Base-by-base conservation (phyloP, 2,329 filamentous ascomycete genomes). In the Lasiodiplodia theobromae region DNA sequence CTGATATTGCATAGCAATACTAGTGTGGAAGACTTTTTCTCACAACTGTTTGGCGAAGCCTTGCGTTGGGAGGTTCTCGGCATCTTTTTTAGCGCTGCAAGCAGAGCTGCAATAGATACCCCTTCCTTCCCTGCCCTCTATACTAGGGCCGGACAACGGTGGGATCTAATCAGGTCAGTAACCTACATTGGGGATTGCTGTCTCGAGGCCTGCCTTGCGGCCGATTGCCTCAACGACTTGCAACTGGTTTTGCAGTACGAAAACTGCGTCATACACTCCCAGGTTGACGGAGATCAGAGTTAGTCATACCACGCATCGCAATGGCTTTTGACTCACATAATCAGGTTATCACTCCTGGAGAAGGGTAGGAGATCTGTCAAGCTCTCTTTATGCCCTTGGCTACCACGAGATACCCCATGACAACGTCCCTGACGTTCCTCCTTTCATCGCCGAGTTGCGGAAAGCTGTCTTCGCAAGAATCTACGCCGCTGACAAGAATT, bases 271-370 rank as follows among this genome's bases (percentile, higher is more conserved):
- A 37, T 60, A 7, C 69, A 69, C 51, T 70, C 68, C 18, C 64
- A 56, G 10, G 38, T 70, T 10, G 56, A 70, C 54, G 69, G 69
- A 2, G 69, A 70, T 34, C 69, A 70, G 28, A 70, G 69, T 70
- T 54, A 66, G 69, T 83, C 52, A 54, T 18, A 72, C 72, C 78
- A 71, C 23, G 23, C 23, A n/a, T n/a, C n/a, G n/a, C n/a, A n/a
- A n/a, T n/a, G n/a, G n/a, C n/a, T n/a, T n/a, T n/a, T 38, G 4
- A 44, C 16, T 70, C 2, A n/a, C 34, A 12, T n/a, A 65, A 7
- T 18, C 62, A 83, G 83, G 82, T 69, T 84, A 83, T 52, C 77
- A 80, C 54, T 82, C 82, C 4, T 86, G 83, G 83, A 78, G 82
- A 53, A 79, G 78, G 44, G 74, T 85, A 1, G 82, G 83, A 23